These are phyloP conservation scores for Eucalyptus brandiana DNA, from an alignment of 345 rosid genomes.

Conservation along the genomic window DNA sequence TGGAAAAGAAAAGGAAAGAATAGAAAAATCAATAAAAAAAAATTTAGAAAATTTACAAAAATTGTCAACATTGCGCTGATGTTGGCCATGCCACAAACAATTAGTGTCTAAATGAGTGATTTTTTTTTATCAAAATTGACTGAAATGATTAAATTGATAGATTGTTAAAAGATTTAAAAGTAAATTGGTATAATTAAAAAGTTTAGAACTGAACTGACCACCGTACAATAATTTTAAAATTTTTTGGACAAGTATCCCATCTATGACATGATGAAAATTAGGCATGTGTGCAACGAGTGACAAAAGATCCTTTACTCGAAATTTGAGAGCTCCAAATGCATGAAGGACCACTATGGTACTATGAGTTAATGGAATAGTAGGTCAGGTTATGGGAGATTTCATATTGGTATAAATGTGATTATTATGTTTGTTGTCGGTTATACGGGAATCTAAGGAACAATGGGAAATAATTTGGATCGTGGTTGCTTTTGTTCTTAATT, in stretches of 20 bases:
- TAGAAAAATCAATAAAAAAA: no score
- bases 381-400: neutral
- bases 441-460: neutral
- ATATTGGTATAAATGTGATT: neutral
- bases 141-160: no score
- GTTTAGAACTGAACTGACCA: accelerated
- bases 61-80: no score
- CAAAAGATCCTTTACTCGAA: neutral
- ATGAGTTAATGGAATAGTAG: neutral
- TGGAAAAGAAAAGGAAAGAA: no score
- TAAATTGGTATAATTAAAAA: accelerated
- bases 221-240: neutral
- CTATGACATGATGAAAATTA: neutral
- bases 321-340: neutral
- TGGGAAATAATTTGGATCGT: neutral
- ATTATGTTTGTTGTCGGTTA: neutral
- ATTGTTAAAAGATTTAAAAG: no score
- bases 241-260: neutral
- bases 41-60: no score
- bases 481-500: neutral
- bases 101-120: accelerated
- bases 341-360: neutral
- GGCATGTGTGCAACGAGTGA: neutral
- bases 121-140: no score
- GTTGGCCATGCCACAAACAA: no score